A percentile compares a stretch with the other conserved stretches of the same genome.
Evolutionary conservation across 2,329 filamentous ascomycete genomes (phyloP).

Genomic region (Lecanoromycetidae sp.): DNA sequence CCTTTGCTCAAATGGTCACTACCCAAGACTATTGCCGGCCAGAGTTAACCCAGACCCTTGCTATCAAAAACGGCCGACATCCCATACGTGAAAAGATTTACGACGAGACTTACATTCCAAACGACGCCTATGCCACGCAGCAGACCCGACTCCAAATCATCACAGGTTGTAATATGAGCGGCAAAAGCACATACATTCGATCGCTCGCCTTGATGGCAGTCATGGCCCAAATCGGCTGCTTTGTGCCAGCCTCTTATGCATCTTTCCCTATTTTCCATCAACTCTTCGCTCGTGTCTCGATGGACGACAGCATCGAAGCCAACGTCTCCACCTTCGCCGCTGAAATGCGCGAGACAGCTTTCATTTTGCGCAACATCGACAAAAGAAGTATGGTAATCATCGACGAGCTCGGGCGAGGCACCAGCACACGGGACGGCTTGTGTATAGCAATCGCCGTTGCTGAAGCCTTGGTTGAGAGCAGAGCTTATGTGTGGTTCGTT

Average conservation of each 20-base stretch:
- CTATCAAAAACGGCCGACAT: conserved; percentile 63
- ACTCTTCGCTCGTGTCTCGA: conserved; percentile 76
- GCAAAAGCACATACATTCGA: conserved; percentile 90
- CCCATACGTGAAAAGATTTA: conserved; percentile 67
- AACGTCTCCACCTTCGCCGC: conserved; percentile 88
- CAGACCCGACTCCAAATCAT: conserved; percentile 82
- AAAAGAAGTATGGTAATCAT: conserved; percentile 67
- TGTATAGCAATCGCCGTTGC: conserved; percentile 83
- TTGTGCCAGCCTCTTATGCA: conserved; percentile 76
- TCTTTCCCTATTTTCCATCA: conserved; percentile 68
- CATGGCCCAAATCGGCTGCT: conserved; percentile 89
- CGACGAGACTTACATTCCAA: conserved; percentile 61
- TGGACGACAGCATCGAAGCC: conserved; percentile 75
- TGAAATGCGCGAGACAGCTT: conserved; percentile 93
- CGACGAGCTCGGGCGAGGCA: conserved; percentile 85
- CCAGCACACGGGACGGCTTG: conserved; percentile 75
- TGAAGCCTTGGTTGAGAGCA: conserved; percentile 70
- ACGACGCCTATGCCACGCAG: conserved; percentile 75
- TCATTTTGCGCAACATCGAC: conserved; percentile 76
- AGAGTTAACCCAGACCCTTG: conserved; percentile 54
- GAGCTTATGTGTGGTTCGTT: conserved; percentile 77
- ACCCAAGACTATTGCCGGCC: conserved; percentile 57
- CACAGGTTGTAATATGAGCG: conserved; percentile 96
- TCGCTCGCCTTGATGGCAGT: conserved; percentile 72
- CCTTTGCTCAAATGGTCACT: conserved; percentile 64